phyloP scores from a whole-genome alignment of 306 rosid genomes.

The Glycine tomentella region DNA sequence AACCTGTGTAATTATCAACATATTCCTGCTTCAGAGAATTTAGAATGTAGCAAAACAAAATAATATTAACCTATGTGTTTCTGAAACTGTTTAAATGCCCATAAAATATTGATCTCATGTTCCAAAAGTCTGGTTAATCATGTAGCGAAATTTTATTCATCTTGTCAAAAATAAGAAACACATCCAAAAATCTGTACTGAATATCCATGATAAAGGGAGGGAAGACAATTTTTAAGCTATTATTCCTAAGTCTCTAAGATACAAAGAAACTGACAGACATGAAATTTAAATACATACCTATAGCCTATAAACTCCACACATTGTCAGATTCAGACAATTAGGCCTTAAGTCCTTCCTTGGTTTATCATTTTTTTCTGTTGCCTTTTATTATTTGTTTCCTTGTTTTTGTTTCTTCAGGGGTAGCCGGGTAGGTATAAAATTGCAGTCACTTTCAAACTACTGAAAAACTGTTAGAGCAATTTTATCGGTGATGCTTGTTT shows the following conservation, averaged over 20 bases:
- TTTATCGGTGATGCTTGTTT: too few species aligned
- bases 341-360: constrained; percentile 4
- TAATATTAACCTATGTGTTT: constrained; percentile 15
- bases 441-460: neutral
- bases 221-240: constrained; percentile 14
- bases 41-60: constrained; percentile 15
- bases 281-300: neutral
- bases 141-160: constrained; percentile 15
- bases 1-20: constrained; percentile 66
- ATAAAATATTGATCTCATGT: constrained; percentile 8
- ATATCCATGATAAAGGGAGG: neutral
- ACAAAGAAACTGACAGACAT: too few species aligned
- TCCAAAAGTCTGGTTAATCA: constrained; percentile 19
- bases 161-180: neutral
- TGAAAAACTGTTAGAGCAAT: neutral
- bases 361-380: neutral
- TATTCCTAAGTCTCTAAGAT: too few species aligned
- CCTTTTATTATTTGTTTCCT: neutral
- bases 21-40: constrained; percentile 42
- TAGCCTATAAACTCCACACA: neutral
- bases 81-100: constrained; percentile 36
- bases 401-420: neutral
- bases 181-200: neutral
- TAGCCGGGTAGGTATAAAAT: neutral
- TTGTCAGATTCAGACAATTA: neutral